These are phyloP conservation scores for Basipetospora sp. DNA, from an alignment of 2,329 filamentous ascomycete genomes.

Conservation along the genomic window DNA sequence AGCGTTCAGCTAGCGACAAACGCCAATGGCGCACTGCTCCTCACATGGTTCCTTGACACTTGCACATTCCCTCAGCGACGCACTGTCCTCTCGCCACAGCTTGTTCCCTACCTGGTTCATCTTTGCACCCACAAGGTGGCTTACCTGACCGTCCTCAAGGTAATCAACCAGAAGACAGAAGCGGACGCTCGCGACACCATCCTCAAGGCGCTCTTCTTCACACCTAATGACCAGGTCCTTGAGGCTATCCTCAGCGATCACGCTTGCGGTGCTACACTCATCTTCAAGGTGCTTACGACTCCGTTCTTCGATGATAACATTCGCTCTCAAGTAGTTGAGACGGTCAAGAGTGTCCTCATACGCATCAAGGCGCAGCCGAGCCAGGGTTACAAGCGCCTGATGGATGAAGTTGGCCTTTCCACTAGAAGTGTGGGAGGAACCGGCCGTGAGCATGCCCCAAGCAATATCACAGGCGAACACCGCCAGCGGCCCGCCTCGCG, in stretches of 20 bases:
- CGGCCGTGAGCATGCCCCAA: conserved; percentile 29
- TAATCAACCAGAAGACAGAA: conserved; percentile 95
- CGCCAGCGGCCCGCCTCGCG: conserved; percentile 42
- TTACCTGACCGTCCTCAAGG: conserved; percentile 90
- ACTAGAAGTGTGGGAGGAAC: conserved; percentile 33
- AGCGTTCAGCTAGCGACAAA: conserved; percentile 94
- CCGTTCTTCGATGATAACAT: conserved; percentile 93
- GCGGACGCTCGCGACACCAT: conserved; percentile 81
- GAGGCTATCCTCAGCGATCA: conserved; percentile 87
- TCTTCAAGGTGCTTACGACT: conserved; percentile 96
- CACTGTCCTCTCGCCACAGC: conserved; percentile 76
- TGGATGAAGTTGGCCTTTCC: conserved; percentile 94
- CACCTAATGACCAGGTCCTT: conserved; percentile 67
- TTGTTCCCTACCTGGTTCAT: conserved; percentile 85
- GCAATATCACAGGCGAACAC: conserved; percentile 28
- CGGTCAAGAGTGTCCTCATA: conserved; percentile 74
- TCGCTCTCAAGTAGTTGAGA: conserved; percentile 75
- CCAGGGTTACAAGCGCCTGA: conserved; percentile 93
- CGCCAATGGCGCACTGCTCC: conserved; percentile 78
- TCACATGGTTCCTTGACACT: conserved; percentile 97
- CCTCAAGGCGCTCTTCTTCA: conserved; percentile 83
- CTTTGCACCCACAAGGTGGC: conserved; percentile 98
- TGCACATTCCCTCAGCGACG: conserved; percentile 88
- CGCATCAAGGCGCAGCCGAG: conserved; percentile 85
- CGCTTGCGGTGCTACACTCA: conserved; percentile 80